Evolutionary conservation across 345 rosid species (phyloP).

Genomic region (Eucalyptus pauciflora): DNA sequence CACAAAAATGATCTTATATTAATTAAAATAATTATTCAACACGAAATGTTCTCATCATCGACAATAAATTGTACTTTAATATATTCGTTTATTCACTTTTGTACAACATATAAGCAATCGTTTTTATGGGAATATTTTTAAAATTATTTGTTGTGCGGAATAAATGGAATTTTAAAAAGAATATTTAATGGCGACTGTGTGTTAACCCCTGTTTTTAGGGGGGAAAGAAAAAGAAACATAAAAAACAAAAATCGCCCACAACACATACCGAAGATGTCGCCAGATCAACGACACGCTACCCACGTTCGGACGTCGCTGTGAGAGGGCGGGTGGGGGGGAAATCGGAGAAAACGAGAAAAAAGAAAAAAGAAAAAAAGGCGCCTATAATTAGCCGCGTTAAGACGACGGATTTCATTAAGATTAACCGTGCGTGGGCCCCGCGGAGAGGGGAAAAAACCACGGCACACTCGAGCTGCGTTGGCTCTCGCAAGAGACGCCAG

Average conservation of each 20-base stretch:
- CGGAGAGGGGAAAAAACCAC: neutral
- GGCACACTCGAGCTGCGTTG: neutral
- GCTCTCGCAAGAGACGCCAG: neutral
- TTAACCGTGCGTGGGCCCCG: neutral
- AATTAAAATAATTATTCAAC: no score
- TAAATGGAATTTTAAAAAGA: neutral
- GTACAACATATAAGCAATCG: no score
- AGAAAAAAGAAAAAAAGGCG: rapidly evolving
- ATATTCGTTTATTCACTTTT: no score
- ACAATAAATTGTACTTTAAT: no score
- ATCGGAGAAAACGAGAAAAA: neutral
- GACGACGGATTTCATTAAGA: neutral
- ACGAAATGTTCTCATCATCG: no score
- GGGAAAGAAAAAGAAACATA: neutral
- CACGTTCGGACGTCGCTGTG: neutral
- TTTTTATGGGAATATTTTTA: neutral
- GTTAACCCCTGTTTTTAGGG: neutral
- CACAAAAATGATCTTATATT: neutral
- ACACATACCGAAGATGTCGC: neutral
- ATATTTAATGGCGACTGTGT: neutral
- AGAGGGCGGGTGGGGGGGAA: neutral
- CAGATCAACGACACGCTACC: neutral
- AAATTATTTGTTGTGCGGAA: neutral
- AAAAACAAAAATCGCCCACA: neutral
- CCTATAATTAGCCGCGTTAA: neutral